phyloP scores from a whole-genome alignment of 1,284 basidiomycete genomes.

The Sanghuangporus baumii region DNA sequence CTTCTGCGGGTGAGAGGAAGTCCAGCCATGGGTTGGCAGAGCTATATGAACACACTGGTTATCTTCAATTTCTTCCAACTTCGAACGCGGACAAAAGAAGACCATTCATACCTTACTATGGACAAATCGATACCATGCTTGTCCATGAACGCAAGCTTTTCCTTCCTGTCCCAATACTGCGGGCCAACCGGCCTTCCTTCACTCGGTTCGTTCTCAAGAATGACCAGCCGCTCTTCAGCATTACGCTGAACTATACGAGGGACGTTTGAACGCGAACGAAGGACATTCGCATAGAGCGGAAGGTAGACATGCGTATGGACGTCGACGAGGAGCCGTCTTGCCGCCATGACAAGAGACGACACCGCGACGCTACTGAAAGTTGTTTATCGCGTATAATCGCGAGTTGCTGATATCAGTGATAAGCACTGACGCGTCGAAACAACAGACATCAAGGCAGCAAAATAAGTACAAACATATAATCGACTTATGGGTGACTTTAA shows the following conservation, averaged over 20 bases:
- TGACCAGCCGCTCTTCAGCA: conserved; percentile 62
- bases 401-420: not conserved
- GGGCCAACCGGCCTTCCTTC: conserved; percentile 64
- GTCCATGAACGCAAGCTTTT: conserved; percentile 77
- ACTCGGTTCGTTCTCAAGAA: conserved; percentile 72
- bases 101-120: conserved; percentile 47
- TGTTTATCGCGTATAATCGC: too few relatives aligned
- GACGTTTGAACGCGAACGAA: conserved; percentile 53
- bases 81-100: not conserved
- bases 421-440: too few relatives aligned
- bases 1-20: conserved; percentile 67
- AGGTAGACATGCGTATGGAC: conserved; percentile 82
- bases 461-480: too few relatives aligned
- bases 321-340: conserved; percentile 53
- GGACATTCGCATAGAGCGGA: conserved; percentile 61
- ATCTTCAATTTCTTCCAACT: not conserved
- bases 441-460: too few relatives aligned
- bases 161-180: conserved; percentile 76
- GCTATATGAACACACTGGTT: conserved; percentile 29
- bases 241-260: conserved; percentile 59
- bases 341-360: conserved; percentile 18
- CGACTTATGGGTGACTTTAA: too few relatives aligned
- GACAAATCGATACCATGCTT: conserved; percentile 68
- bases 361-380: not conserved
- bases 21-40: conserved; percentile 88